Evolutionary conservation across 345 rosid species (phyloP).

Genomic region (Kandelia obovata): DNA sequence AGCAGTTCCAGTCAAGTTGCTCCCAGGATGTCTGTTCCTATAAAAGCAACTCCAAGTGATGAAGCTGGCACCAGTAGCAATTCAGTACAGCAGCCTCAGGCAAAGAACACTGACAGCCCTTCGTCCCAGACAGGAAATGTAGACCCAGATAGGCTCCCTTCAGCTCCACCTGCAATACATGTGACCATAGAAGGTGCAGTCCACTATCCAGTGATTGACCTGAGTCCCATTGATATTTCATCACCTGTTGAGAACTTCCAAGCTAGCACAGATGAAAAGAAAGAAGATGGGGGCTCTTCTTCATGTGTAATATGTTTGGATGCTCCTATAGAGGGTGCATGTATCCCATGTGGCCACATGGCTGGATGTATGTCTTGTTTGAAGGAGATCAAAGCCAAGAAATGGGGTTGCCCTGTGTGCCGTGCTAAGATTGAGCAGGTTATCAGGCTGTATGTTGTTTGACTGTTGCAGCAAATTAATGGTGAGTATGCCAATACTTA

Average conservation of each 20-base stretch:
- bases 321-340: conserved; percentile 89
- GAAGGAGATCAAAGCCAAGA: conserved; percentile 73
- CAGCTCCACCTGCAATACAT: conserved; percentile 55
- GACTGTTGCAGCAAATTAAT: conserved; percentile 20
- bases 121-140: conserved; percentile 15
- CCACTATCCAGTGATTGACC: conserved; percentile 76
- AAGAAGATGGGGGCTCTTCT: conserved; percentile 44
- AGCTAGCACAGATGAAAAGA: conserved; percentile 30
- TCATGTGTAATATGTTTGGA: conserved; percentile 80
- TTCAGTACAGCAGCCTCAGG: conserved; percentile 17
- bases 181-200: conserved; percentile 56
- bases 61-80: conserved; percentile 20
- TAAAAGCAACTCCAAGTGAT: conserved; percentile 28
- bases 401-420: conserved; percentile 94
- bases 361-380: conserved; percentile 95
- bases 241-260: conserved; percentile 24
- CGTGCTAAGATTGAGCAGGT: conserved; percentile 84
- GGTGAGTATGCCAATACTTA: conserved; percentile 7
- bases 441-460: conserved; percentile 69
- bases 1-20: conserved; percentile 14
- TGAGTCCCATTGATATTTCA: conserved; percentile 47
- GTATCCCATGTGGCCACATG: conserved; percentile 98
- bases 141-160: conserved; percentile 41
- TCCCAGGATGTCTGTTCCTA: conserved; percentile 21
- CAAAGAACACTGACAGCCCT: conserved; percentile 16